Base-by-base conservation (phyloP, 768 basidiomycete genomes). In the Leucosporidium creatinivorum region DNA sequence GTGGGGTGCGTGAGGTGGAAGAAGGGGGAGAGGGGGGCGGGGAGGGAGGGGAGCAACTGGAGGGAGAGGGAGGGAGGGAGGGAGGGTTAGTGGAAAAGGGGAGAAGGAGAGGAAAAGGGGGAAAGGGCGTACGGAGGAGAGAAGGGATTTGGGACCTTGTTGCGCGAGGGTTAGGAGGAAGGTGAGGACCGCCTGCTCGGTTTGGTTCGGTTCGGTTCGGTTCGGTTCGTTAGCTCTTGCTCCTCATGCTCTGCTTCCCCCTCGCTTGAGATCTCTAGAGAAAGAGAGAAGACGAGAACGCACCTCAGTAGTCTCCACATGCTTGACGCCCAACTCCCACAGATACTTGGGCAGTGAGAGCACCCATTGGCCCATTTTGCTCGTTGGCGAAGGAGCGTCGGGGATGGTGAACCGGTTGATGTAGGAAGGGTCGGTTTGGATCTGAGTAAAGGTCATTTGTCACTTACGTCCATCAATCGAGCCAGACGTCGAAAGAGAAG, bases 1-100 rank as follows among this genome's bases (percentile, higher is more conserved):
- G 80, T 79, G n/a, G 89, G 81, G 76, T 96, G 92, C 15, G 78
- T 80, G 55, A 93, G 82, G 74, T 81, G 81, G 79, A 96, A 97
- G 79, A 86, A 96, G 25, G 92, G 91, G 15, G 83, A 79, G 10
- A 94, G 80, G 28, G 87, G 85, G 23, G 84, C 81, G 66, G 81
- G 80, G 58, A 91, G 77, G 55, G 80, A 74, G 49, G 78, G 57
- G 70, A 85, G 76, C n/a, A 80, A 77, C 86, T 87, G 77, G 1
- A 13, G 5, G 50, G n/a, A 15, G 39, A 7, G 39, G n/a, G n/a
- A n/a, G n/a, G n/a, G n/a, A n/a, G n/a, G n/a, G n/a, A n/a, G 19
- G 30, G 44, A 68, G n/a, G 6, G 55, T 66, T 63, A 57, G 55
- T 23, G 9, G 6, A 31, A 65, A 56, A 58, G 58, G 31, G 60